Conservation (phyloP, 495 filamentous ascomycete species). For the Aspergillus leporis region DNA sequence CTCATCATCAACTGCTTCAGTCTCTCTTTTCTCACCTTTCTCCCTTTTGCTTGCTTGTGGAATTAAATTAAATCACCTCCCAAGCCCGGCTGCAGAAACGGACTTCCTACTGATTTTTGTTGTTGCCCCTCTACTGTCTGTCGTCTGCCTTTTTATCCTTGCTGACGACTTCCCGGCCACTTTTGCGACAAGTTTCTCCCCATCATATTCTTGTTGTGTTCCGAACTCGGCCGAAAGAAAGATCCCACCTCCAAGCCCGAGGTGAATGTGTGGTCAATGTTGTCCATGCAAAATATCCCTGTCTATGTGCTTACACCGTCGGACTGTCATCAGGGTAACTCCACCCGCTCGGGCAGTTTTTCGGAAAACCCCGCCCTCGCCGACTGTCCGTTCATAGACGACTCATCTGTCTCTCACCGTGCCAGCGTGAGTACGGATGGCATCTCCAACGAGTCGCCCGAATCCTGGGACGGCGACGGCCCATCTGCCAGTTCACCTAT, state of each 20-base stretch:
- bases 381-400: conserved; percentile 29
- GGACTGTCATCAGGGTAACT: conserved; percentile 17
- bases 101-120: neutral
- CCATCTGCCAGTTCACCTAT: conserved; percentile 26
- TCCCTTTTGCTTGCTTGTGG: neutral
- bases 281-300: conserved; percentile 46
- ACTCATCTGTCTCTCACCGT: conserved; percentile 31
- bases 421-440: conserved; percentile 42
- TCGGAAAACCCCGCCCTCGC: conserved; percentile 26
- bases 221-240: neutral
- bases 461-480: conserved; percentile 34
- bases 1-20: conserved; percentile 1
- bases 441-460: conserved; percentile 37
- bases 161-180: neutral
- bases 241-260: conserved; percentile 7
- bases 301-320: conserved; percentile 23
- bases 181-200: neutral
- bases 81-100: neutral
- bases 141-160: conserved; percentile 1
- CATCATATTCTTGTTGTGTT: neutral
- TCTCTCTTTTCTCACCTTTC: neutral
- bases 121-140: neutral
- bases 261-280: conserved; percentile 35
- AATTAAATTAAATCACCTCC: conserved; percentile 1
- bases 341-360: conserved; percentile 22